These are phyloP conservation scores for Claviceps sp. DNA, from an alignment of 2,329 filamentous ascomycete genomes.

Conservation along the genomic window DNA sequence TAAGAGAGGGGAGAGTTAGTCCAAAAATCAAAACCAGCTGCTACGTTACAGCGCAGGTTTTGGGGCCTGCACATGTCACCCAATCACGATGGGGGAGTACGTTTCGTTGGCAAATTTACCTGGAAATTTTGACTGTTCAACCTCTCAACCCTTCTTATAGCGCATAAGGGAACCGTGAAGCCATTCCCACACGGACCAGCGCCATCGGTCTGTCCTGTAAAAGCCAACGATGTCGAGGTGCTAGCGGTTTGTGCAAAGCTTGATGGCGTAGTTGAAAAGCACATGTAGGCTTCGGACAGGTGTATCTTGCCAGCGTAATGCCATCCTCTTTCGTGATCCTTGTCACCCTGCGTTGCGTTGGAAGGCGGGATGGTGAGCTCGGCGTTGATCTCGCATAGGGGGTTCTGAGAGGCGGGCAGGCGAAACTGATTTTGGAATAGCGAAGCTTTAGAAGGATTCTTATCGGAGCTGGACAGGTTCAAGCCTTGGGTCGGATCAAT, in stretches of 20 bases:
- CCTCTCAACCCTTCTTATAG: slow-evolving; percentile 81
- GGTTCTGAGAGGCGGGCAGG: slow-evolving; percentile 80
- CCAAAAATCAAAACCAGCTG: background rate
- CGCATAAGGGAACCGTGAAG: slow-evolving; percentile 85
- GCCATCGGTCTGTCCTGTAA: slow-evolving; percentile 86
- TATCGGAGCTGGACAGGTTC: slow-evolving; percentile 59
- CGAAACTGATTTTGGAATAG: slow-evolving; percentile 96
- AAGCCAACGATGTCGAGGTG: slow-evolving; percentile 65
- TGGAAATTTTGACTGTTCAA: slow-evolving; percentile 84
- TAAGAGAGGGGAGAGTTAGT: slow-evolving; percentile 15
- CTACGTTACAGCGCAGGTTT: background rate
- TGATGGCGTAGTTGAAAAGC: slow-evolving; percentile 87
- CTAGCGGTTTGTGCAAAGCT: slow-evolving; percentile 76
- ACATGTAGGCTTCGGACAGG: slow-evolving; percentile 86
- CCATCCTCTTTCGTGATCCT: slow-evolving; percentile 60
- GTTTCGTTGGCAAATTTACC: slow-evolving; percentile 21
- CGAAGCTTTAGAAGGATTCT: slow-evolving; percentile 76
- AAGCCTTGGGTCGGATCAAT: slow-evolving; percentile 79
- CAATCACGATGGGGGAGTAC: background rate
- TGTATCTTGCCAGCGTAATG: slow-evolving; percentile 89
- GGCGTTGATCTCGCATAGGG: slow-evolving; percentile 89
- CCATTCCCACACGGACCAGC: slow-evolving; percentile 89
- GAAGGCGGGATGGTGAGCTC: slow-evolving; percentile 78
- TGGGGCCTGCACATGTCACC: background rate
- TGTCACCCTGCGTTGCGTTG: slow-evolving; percentile 57